Percentiles rank a stretch among this genome's conserved stretches.
Conservation (phyloP, 2,329 filamentous ascomycete genomes). For the Aaosphaeria arxii region DNA sequence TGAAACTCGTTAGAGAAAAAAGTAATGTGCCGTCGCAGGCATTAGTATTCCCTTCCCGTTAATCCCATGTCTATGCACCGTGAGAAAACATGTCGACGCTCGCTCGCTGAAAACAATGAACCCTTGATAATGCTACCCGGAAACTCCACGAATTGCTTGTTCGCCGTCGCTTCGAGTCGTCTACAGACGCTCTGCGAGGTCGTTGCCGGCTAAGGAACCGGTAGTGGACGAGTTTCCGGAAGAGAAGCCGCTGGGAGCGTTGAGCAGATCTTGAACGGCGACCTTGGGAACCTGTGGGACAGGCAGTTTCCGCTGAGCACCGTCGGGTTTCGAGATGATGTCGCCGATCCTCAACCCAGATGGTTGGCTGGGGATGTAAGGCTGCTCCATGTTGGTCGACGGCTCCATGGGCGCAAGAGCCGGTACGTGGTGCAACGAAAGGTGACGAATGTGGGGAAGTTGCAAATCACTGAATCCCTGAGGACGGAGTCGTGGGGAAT, state of each 20-base stretch:
- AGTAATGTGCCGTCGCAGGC: constrained; percentile 7
- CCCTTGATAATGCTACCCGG: constrained; percentile 27
- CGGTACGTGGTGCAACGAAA: constrained; percentile 64
- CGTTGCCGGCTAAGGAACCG: constrained; percentile 69
- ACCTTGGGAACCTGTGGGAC: constrained; percentile 90
- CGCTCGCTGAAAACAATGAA: constrained; percentile 26
- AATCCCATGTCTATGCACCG: constrained; percentile 22
- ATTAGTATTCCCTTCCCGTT: constrained; percentile 15
- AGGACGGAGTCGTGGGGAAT: constrained; percentile 86
- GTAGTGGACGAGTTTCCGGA: constrained; percentile 76
- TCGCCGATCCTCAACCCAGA: constrained; percentile 81
- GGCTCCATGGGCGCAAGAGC: constrained; percentile 71
- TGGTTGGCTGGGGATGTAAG: constrained; percentile 54
- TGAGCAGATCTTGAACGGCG: constrained; percentile 79
- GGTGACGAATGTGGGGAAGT: constrained; percentile 78
- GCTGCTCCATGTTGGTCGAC: constrained; percentile 57
- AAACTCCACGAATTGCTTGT: constrained; percentile 29
- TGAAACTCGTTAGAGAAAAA: constrained; percentile 24
- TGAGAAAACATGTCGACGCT: constrained; percentile 22
- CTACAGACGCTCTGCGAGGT: constrained; percentile 37
- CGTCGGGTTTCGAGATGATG: constrained; percentile 87
- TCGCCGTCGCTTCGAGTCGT: constrained; percentile 8
- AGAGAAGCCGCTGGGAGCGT: constrained; percentile 59
- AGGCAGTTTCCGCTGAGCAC: constrained; percentile 84
- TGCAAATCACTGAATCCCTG: constrained; percentile 70